Conservation (phyloP, 306 rosid genomes). For the Sphenostylis stenocarpa region DNA sequence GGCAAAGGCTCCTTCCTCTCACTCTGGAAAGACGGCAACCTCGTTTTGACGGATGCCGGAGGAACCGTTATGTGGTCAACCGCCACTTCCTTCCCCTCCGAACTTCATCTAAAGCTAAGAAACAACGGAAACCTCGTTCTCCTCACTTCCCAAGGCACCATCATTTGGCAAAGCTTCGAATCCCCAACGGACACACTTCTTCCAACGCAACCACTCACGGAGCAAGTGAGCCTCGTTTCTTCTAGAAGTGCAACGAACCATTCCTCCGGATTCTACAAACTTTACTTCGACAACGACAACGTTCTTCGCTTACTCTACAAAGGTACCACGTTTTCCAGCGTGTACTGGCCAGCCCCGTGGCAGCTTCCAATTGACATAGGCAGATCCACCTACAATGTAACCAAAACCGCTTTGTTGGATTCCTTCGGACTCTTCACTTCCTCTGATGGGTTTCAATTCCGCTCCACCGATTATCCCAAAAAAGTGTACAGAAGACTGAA, state of each 20-base stretch:
- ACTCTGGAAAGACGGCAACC: constrained; percentile 44
- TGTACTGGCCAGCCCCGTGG: constrained; percentile 45
- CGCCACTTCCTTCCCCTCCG: constrained; percentile 4
- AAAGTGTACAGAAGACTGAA: neutral
- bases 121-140: constrained; percentile 56
- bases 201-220: constrained; percentile 40
- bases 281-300: constrained; percentile 48
- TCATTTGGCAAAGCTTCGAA: constrained; percentile 60
- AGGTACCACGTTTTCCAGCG: constrained; percentile 25
- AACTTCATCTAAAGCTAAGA: constrained; percentile 24
- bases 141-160: neutral
- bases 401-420: constrained; percentile 32
- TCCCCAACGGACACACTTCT: constrained; percentile 61
- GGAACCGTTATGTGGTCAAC: constrained; percentile 43
- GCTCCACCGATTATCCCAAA: constrained; percentile 6
- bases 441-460: constrained; percentile 24
- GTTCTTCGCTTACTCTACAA: constrained; percentile 36
- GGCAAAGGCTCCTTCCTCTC: constrained; percentile 46
- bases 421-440: constrained; percentile 31
- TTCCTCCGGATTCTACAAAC: constrained; percentile 48
- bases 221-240: constrained; percentile 29
- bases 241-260: constrained; percentile 28
- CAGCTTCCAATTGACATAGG: neutral
- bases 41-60: constrained; percentile 47
- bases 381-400: constrained; percentile 39